phyloP scores from a whole-genome alignment of 2,329 filamentous ascomycete genomes.

The Pyrenochaeta sp. region DNA sequence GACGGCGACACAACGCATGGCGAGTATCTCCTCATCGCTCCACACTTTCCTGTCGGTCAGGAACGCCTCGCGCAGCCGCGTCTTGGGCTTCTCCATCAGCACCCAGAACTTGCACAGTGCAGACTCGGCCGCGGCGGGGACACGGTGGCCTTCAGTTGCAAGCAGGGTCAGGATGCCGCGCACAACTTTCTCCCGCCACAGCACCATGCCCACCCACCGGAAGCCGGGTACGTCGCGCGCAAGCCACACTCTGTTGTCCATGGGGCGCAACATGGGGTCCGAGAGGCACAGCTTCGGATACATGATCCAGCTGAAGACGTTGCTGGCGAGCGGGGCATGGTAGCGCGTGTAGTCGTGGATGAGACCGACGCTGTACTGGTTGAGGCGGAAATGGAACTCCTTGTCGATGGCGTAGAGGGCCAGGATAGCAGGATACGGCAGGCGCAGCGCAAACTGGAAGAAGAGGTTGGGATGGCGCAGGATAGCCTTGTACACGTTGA shows the following conservation, averaged over 20 bases:
- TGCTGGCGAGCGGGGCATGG: slow-evolving; percentile 63
- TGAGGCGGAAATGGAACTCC: slow-evolving; percentile 48
- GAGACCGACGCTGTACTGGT: slow-evolving; percentile 62
- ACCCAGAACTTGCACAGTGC: slow-evolving; percentile 72
- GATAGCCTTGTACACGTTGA: slow-evolving; percentile 46
- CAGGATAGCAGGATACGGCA: slow-evolving; percentile 31
- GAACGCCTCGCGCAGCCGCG: slow-evolving; percentile 60
- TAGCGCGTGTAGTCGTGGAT: slow-evolving; percentile 63
- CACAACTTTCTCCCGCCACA: slow-evolving; percentile 52
- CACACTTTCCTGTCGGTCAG: slow-evolving; percentile 64
- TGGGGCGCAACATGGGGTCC: slow-evolving; percentile 64
- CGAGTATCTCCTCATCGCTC: slow-evolving; percentile 66
- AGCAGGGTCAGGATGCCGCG: slow-evolving; percentile 66
- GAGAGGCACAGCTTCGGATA: slow-evolving; percentile 65
- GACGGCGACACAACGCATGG: slow-evolving; percentile 69
- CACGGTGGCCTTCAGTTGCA: slow-evolving; percentile 63
- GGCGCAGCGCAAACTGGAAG: slow-evolving; percentile 40
- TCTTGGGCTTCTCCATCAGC: slow-evolving; percentile 71
- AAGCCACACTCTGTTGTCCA: slow-evolving; percentile 44
- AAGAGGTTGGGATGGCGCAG: slow-evolving; percentile 46
- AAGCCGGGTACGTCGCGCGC: slow-evolving; percentile 65
- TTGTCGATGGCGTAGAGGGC: slow-evolving; percentile 50
- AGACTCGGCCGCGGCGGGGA: slow-evolving; percentile 59
- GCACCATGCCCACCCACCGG: slow-evolving; percentile 72
- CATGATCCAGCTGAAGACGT: slow-evolving; percentile 67